Base-by-base conservation (phyloP, 177 flowering plant species). In the Tripterygium wilfordii region DNA sequence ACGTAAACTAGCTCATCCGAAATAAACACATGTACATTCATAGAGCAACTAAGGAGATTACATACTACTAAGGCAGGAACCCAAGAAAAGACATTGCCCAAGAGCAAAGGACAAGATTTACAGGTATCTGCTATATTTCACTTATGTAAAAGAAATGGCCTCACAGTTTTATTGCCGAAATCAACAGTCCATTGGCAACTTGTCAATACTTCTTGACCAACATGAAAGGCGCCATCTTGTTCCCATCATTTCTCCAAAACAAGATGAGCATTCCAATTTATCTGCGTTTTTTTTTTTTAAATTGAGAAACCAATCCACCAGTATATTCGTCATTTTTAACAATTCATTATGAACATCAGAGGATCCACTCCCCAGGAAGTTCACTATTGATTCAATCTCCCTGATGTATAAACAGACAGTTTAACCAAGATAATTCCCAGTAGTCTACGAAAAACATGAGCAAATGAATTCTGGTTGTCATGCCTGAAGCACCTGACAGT, bases 401-500 rank as follows among this genome's bases (percentile, higher is more conserved):
- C 19, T 35, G 18, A 49, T 42, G 26, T 27, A 31, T 56, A 41
- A 45, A 40, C 36, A 33, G 23, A 20, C 17, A 12, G 45, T n/a
- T n/a, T n/a, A n/a, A n/a, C n/a, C n/a, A 15, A 33, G 20, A 24
- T 30, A 32, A 49, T 48, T 40, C 48, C 21, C 24, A 30, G 42
- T 42, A 31, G 41, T 42, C 32, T 30, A 36, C 32, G 18, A 36
- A 42, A 42, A 45, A 27, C 13, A 44, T 24, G 40, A 47, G 56
- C 38, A 48, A 53, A 26, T 28, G 38, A 22, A 37, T n/a, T 14
- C 18, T 19, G 12, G 6, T 27, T 53, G 36, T 80, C 64, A 84
- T 23, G 87, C 97, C 67, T 82, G 91, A 61, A 90, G 98, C 44
- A 90, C 98, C 67, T 87, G 98, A 63, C 96, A 90, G 45, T 90